Base-by-base conservation (phyloP, 2,329 filamentous ascomycete species). In the Calonectria montana region DNA sequence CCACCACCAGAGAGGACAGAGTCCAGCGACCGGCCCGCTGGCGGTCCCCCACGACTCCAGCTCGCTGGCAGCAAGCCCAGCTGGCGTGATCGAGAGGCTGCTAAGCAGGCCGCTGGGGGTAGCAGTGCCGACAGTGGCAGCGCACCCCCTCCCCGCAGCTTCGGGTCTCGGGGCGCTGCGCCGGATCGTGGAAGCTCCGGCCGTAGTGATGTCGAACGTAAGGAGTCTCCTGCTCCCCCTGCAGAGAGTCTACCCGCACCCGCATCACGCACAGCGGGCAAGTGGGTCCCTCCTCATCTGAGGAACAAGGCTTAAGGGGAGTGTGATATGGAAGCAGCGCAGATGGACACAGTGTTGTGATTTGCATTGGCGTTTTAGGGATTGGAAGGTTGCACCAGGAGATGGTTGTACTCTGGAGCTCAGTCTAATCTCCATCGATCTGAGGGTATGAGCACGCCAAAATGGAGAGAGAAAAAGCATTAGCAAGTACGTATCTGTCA, bases 71-170 rank as follows among this genome's bases (percentile, higher is more conserved):
- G 82, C 81, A 92, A 91, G 85, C 87, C 91, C 67, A 90, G 88
- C 78, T 95, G 93, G 94, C 91, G 93, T 82, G 93, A 95, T 37
- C 92, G 93, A 79, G 90, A 94, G 83, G 91, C 90, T 63, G 84
- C 87, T 72, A 88, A 79, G 78, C 81, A 85, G 41, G 77, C 80
- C 50, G 75, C 80, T 64, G 81, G 83, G 67, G 80, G 82, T 39
- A 78, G 82, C 13, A 78, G 80, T 59, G 77, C 83, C 57, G 88
- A 88, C 72, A 82, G 78, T 59, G 72, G 64, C 50, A 73, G 72
- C 37, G 64, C 77, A 37, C 81, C 87, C 35, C 84, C 88, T 41
- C 81, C 87, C 69, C 73, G 80, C 67, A 75, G 73, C 59, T 82
- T 85, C 81, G 70, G 77, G 45, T 75, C 82, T 63, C 77, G 86